Conservation (phyloP, 306 rosid genomes). For the Glycine tomentella region DNA sequence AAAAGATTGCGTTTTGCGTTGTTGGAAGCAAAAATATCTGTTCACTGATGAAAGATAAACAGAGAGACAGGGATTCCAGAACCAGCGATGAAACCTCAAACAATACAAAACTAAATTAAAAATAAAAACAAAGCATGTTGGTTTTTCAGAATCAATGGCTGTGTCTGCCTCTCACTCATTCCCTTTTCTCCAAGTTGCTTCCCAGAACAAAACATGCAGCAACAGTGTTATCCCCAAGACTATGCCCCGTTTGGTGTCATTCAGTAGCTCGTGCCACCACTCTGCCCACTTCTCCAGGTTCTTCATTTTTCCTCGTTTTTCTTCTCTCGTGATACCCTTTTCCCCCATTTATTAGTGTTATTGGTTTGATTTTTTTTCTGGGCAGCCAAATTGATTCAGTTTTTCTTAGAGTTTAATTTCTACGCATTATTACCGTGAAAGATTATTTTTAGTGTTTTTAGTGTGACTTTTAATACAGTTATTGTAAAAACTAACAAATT, state of each 20-base stretch:
- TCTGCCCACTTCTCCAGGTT: slow-evolving; percentile 14
- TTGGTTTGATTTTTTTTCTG: slow-evolving; percentile 21
- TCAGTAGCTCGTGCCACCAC: slow-evolving; percentile 45
- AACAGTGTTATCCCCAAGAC: slow-evolving; percentile 6
- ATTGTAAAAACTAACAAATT: no score
- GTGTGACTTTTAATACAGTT: no score
- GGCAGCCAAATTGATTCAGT: slow-evolving; percentile 12
- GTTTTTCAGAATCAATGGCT: slow-evolving; percentile 37
- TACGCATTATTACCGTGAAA: neutral
- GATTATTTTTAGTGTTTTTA: no score
- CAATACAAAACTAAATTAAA: neutral
- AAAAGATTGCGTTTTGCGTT: neutral
- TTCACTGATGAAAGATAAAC: neutral
- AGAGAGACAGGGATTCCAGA: neutral
- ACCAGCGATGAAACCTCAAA: slow-evolving; percentile 7
- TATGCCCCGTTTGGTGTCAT: slow-evolving; percentile 40
- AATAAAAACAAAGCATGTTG: slow-evolving; percentile 40
- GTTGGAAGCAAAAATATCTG: neutral
- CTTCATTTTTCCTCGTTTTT: neutral
- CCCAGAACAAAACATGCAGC: slow-evolving; percentile 44
- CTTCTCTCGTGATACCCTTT: slow-evolving; percentile 6
- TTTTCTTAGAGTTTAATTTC: neutral
- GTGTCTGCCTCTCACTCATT: slow-evolving; percentile 45
- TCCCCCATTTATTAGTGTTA: neutral
- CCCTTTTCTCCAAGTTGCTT: slow-evolving; percentile 50